These are phyloP conservation scores for Clitocybe nebularis DNA, from an alignment of 1,284 basidiomycete species.

Conservation along the genomic window DNA sequence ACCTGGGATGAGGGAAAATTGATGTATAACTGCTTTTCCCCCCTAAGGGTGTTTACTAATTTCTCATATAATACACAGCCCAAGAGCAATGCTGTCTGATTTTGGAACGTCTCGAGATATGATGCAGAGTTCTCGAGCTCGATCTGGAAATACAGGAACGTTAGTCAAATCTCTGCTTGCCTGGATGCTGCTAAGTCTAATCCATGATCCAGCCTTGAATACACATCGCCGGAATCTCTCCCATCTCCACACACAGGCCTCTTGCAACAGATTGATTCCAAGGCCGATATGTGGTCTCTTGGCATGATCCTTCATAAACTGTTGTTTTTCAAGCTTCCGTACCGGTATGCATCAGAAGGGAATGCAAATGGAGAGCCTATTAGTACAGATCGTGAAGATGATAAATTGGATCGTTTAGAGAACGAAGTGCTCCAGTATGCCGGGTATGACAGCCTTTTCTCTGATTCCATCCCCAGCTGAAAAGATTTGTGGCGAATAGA, in stretches of 20 bases:
- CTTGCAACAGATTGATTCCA: constrained; percentile 76
- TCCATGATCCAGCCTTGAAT: constrained; percentile 55
- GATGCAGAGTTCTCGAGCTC: constrained; percentile 60
- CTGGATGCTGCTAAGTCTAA: not conserved
- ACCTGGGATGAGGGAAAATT: constrained; percentile 90
- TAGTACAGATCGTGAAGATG: constrained; percentile 41
- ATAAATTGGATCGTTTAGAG: constrained; percentile 64
- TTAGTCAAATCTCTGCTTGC: constrained; percentile 42
- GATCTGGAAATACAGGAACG: constrained; percentile 92
- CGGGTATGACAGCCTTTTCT: constrained; percentile 44
- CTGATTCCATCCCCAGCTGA: constrained; percentile 15
- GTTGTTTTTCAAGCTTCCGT: constrained; percentile 84
- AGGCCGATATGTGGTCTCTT: constrained; percentile 86
- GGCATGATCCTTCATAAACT: constrained; percentile 93
- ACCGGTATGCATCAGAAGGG: constrained; percentile 56
- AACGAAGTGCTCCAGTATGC: constrained; percentile 71
- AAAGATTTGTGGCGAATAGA: constrained; percentile 32
- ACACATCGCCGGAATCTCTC: constrained; percentile 83
- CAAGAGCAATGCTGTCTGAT: constrained; percentile 86
- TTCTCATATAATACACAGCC: constrained; percentile 37
- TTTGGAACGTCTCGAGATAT: constrained; percentile 93
- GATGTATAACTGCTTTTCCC: constrained; percentile 51
- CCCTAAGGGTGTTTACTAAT: constrained; percentile 5
- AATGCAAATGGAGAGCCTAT: constrained; percentile 35
- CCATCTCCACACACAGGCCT: constrained; percentile 64